Percentiles rank a stretch among this genome's conserved stretches.
phyloP scores from a whole-genome alignment of 2,329 filamentous ascomycete species.

The Trichoderma guizhouense region DNA sequence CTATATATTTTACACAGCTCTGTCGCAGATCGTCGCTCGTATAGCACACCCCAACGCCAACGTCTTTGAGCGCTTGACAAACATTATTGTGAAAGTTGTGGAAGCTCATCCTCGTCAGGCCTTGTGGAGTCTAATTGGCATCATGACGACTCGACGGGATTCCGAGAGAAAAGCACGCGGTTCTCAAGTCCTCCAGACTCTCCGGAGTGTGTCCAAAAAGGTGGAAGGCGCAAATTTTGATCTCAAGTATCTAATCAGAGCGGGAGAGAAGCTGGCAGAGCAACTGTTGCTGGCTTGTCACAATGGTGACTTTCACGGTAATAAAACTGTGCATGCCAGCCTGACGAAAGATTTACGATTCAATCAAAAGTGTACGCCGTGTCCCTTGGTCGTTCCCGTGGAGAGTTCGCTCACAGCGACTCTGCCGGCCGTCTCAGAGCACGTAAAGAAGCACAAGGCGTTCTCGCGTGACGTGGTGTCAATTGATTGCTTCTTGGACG shows the following conservation, averaged over 20 bases:
- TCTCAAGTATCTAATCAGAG: conserved; percentile 67
- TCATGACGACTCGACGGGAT: conserved; percentile 74
- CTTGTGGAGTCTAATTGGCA: conserved; percentile 84
- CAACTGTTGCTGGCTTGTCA: conserved; percentile 79
- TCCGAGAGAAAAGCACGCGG: conserved; percentile 60
- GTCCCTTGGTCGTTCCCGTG: conserved; percentile 81
- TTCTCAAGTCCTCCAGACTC: conserved; percentile 48
- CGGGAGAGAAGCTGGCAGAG: conserved; percentile 78
- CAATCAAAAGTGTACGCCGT: conserved; percentile 78
- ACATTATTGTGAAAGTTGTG: conserved; percentile 84
- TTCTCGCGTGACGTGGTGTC: conserved; percentile 85
- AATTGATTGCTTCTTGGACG: conserved; percentile 76
- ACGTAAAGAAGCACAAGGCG: conserved; percentile 72
- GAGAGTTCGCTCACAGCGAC: conserved; percentile 80
- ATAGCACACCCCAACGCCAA: conserved; percentile 80
- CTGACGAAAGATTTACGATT: conserved; percentile 76
- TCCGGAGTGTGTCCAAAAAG: conserved; percentile 49
- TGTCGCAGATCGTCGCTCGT: conserved; percentile 93
- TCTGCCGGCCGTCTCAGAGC: conserved; percentile 71
- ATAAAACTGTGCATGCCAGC: conserved; percentile 65
- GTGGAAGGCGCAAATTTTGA: conserved; percentile 54
- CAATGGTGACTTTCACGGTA: conserved; percentile 68
- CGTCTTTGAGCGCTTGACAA: conserved; percentile 72
- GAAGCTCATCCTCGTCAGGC: conserved; percentile 84
- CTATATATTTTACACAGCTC: conserved; percentile 75